Evolutionary conservation across 176 grass and related monocot genomes (phyloP), one percentile per base, ranked within the genome.

Genomic region (Melocanna baccifera): DNA sequence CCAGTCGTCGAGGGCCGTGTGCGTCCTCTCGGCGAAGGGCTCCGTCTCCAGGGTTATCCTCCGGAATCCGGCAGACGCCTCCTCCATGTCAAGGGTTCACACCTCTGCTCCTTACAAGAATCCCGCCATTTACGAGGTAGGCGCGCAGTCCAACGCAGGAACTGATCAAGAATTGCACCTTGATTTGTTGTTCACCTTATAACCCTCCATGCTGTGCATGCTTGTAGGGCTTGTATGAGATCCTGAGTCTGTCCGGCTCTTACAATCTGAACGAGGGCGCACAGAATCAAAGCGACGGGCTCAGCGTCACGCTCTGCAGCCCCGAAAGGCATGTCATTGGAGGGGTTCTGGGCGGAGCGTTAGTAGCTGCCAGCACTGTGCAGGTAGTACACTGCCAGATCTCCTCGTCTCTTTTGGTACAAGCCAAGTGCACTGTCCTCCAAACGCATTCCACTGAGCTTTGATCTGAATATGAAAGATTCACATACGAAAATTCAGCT

Each of bases 21-120:
- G 91, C 28, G 82, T 97, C 29, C 92, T 97, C 51, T 97, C 94
- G 30, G 94, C 92, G 29, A 97, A 71, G 79, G 94, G 94, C 29
- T 88, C 92, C 4, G 80, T 97, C 43, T 97, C 94, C 53, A 85
- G 89, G 18, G 92, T 76, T 4, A 77, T 91, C 59, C 94, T 97
- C 7, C 85, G 92, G 20, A 76, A 91, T 72, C 84, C 92, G 4
- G 83, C 64, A 63, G 85, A 91, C 1, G 25, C 39, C 48, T 57
- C 87, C 18, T 71, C 80, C 18, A 51, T 80, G 59, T 55, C 83
- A 10, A 78, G 73, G 79, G 15, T 56, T 47, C 81, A 88, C 23
- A 2, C 52, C 41, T 32, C 89, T 14, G 25, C 63, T 41, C 26
- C 61, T 2, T 84, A 79, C 84, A 91, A 87, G 62, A 87, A 64